Base-by-base conservation (phyloP, 495 filamentous ascomycete species). In the Neurospora sp. region DNA sequence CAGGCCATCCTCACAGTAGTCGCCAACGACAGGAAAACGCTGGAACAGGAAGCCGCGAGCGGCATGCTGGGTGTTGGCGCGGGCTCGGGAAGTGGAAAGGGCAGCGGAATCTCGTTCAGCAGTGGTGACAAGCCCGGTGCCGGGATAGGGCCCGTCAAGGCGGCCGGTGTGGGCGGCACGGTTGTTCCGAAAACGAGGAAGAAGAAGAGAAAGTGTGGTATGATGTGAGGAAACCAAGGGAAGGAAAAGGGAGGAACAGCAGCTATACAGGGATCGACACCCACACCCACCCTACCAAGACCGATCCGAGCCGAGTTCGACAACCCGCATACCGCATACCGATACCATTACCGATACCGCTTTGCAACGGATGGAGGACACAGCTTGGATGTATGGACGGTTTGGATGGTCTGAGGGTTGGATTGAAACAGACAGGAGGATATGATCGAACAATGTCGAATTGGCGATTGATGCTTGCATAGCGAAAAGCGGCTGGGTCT, bases 1-100 rank as follows among this genome's bases (percentile, higher is more conserved):
- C 84, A 88, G 53, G 96, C 96, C 16, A 94, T 99, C 78, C 90
- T 93, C 75, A 93, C 91, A 68, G 94, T 94, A 16, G 92, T 98
- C 35, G 88, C 88, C 68, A 90, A 91, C 78, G 89, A 91, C 74
- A 73, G 84, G 73, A 84, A 84, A 76, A 83, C 81, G 75, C 76
- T 85, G 79, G 84, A 86, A 78, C 78, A 79, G 72, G 78, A 82
- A 71, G 78, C 83, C 35, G 75, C 78, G 27, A 80, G 78, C 71
- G 74, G 79, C 68, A 70, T 71, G 70, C 69, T 45, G 71, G 40
- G 70, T 39, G 48, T 27, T 53, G 70, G 73, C 12, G 70, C 71
- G 31, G 48, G 74, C 61, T 65, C 77, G 16, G 61, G 77, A 22
- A 18, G 73, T 12, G 72, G 74, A 12, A 74, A 76, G 10, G 76